Conservation (phyloP, 2,329 filamentous ascomycete species). For the Cryphonectria radicalis region DNA sequence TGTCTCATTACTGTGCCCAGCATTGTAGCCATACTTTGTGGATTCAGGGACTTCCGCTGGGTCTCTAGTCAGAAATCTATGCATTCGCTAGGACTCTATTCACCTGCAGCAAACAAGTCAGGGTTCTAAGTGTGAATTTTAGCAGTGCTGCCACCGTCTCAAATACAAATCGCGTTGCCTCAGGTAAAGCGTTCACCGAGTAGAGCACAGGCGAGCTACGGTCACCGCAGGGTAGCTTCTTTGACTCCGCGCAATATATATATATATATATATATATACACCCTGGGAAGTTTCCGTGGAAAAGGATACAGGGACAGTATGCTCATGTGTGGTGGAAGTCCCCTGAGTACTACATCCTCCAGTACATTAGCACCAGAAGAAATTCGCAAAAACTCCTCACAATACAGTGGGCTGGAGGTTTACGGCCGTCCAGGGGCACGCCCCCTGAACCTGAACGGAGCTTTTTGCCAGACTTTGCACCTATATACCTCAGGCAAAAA, state of each 20-base stretch:
- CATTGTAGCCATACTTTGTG: slow-evolving; percentile 38
- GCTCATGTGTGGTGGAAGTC: background rate
- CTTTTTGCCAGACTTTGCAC: background rate
- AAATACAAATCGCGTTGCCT: background rate
- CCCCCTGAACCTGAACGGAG: background rate
- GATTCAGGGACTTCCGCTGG: slow-evolving; percentile 36
- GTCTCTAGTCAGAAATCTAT: background rate
- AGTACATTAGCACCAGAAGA: background rate
- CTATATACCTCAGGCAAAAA: too few relatives aligned
- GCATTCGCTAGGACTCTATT: background rate
- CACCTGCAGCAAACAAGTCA: background rate
- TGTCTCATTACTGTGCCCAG: slow-evolving; percentile 35
- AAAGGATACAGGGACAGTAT: background rate
- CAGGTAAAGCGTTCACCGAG: background rate
- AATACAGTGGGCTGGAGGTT: background rate
- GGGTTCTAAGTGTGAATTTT: too few relatives aligned
- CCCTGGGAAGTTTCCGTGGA: background rate
- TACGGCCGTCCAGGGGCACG: background rate
- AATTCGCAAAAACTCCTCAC: background rate
- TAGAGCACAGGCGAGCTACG: background rate
- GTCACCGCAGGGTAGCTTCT: too few relatives aligned
- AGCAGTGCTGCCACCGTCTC: background rate
- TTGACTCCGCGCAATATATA: too few relatives aligned
- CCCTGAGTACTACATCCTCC: background rate
- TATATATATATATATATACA: too few relatives aligned